Percentiles rank a stretch among this genome's conserved stretches.
phyloP scores from a whole-genome alignment of 2,329 filamentous ascomycete species.

The Kalmusia sp. region DNA sequence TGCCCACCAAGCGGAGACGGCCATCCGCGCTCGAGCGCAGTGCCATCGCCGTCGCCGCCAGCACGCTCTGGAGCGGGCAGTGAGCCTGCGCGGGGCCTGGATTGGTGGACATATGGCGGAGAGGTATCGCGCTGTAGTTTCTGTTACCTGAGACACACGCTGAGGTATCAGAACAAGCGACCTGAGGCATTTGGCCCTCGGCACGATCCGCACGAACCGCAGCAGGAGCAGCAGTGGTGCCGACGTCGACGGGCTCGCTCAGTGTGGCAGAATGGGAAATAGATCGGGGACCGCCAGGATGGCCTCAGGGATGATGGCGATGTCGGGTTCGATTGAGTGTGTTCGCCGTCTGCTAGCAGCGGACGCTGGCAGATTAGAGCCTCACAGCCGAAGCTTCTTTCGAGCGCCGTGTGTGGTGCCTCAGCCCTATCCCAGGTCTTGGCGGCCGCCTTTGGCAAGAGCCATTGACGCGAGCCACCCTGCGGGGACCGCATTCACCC shows the following conservation, averaged over 20 bases:
- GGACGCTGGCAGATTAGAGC: background rate
- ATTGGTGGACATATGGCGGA: constrained; percentile 26
- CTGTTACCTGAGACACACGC: constrained; percentile 6
- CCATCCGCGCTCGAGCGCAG: constrained; percentile 9
- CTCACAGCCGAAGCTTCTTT: background rate
- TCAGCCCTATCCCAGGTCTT: constrained; percentile 1
- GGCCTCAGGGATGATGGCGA: background rate
- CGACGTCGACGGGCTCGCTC: background rate
- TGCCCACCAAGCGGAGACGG: constrained; percentile 14
- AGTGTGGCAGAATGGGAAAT: background rate
- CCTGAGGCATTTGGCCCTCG: background rate
- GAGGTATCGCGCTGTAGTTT: background rate
- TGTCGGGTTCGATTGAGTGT: background rate
- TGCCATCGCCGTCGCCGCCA: constrained; percentile 20
- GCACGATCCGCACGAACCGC: too few relatives aligned
- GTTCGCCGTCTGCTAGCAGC: background rate
- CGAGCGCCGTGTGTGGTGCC: background rate
- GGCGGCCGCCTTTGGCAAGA: constrained; percentile 1
- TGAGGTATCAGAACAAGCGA: background rate
- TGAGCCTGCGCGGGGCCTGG: background rate
- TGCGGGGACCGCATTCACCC: background rate
- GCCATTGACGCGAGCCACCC: background rate
- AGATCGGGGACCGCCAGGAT: background rate
- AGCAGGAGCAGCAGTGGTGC: background rate
- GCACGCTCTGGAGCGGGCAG: constrained; percentile 8